These are phyloP conservation scores for Amylocystis lapponica DNA, from an alignment of 768 basidiomycete genomes.

Conservation along the genomic window DNA sequence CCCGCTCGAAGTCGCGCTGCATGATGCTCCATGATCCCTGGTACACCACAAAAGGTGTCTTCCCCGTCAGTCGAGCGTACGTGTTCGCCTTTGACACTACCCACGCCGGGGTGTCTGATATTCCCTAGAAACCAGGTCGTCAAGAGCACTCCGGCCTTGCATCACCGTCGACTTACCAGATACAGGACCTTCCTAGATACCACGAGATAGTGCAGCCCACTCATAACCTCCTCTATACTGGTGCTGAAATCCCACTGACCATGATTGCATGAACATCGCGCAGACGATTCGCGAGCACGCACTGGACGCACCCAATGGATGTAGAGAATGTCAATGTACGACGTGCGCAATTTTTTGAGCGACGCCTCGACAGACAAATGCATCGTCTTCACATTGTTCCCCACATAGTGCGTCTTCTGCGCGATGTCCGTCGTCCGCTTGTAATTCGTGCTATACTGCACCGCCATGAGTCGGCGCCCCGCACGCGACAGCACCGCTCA, in stretches of 20 bases:
- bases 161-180: conserved; percentile 9
- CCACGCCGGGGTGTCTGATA: conserved; percentile 28
- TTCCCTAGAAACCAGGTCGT: conserved; percentile 4
- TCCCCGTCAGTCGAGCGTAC: conserved; percentile 30
- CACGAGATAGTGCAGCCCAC: conserved; percentile 42
- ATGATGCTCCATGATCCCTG: conserved; percentile 29
- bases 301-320: conserved; percentile 34
- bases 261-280: neutral
- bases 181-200: conserved; percentile 38
- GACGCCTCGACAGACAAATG: conserved; percentile 27
- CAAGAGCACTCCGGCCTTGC: neutral
- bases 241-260: conserved; percentile 43
- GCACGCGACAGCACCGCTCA: conserved; percentile 7
- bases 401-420: conserved; percentile 24
- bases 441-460: conserved; percentile 20
- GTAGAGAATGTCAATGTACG: conserved; percentile 42
- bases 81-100: conserved; percentile 32
- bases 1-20: conserved; percentile 37
- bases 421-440: conserved; percentile 14
- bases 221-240: conserved; percentile 49
- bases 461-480: neutral
- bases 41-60: conserved; percentile 38
- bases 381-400: conserved; percentile 37
- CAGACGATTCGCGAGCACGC: conserved; percentile 34
- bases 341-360: conserved; percentile 36